Evolutionary conservation across 2,329 filamentous ascomycete genomes (phyloP), one percentile per base, ranked within the genome.

Genomic region (Sphaerulina vaccinii): DNA sequence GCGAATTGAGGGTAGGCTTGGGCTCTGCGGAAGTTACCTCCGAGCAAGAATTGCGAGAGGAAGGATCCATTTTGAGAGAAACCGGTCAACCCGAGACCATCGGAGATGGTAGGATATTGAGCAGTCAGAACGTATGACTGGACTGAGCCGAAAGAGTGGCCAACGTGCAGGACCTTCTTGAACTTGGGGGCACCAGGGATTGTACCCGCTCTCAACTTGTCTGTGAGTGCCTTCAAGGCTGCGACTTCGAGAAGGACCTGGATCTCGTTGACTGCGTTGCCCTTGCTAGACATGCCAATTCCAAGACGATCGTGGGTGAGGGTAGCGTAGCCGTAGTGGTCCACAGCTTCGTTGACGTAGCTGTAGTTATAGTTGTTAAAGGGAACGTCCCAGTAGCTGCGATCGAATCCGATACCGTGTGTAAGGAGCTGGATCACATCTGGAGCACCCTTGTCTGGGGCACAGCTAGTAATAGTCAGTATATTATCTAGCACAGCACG

Each of bases 221-320:
- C 64, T 0, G 82, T 85, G 3, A 87, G 68, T 2, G 73, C 70
- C 27, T 73, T 71, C 19, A 86, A 75, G 8, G 80, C 81, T 21
- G 77, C 76, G n/a, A 84, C 69, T 64, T 86, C 81, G 36, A 82
- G 73, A 51, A 67, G 71, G 15, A 75, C 70, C 63, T 86, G 83
- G 49, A 86, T 79, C 64, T 82, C 78, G 59, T 79, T 76, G 61
- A 85, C 63, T 0, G 83, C 76, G 38, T 85, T 77, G 42, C 79
- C 80, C 61, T 79, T 80, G 3, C 77, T 77, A 1, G 81, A 84
- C 51, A 73, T 70, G 35, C 78, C 82, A 36, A 85, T 75, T 24
- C 83, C 84, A 5, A 85, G 75, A 15, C 83, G 80, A 67, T 87
- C 83, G 68, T 78, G 84, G 8, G 75, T 70, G 39, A 86, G 75